Base-by-base conservation (phyloP, 1,139 yeast genomes). In the Diutina ranongensis region DNA sequence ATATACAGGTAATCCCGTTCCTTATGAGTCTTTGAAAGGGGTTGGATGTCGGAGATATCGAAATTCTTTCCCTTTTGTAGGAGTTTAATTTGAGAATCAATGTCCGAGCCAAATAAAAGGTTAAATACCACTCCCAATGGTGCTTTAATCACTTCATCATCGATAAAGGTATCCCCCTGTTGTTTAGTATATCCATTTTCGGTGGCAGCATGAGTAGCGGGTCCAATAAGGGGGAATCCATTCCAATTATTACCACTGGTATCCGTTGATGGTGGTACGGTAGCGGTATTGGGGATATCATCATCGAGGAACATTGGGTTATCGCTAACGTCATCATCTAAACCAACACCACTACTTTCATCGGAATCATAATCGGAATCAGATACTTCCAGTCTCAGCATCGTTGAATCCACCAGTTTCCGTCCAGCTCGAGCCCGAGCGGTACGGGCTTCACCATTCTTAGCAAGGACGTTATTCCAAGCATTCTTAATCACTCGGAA, bases 91-190 rank as follows among this genome's bases (percentile, higher is more conserved):
- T 72, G 63, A 59, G 83, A 80, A 0, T 76, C 60, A 1, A 78
- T 69, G 56, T 88, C 89, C 31, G 76, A 70, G 13, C 97, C 97
- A 64, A 83, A 89, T 44, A 92, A 54, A 22, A 89, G 53, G 41
- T 68, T 67, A 54, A 68, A 88, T 0, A 87, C 76, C 0, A 80
- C 85, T 1, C 97, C 97, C 21, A 88, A 56, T 0, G 98, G 97
- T 0, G 89, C 95, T 45, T 68, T 62, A 41, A 85, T 60, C 0
- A 66, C 64, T 35, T 80, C 87, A 31, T 82, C 83, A 9, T 72
- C 60, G 44, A 89, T 71, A 44, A 78, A 69, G 2, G 78, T 76
- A 49, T 89, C 95, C 20, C 71, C 73, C 2, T 77, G 59, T 32
- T 72, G 76, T 47, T 76, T 72, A 5, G 67, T 67, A 57, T 79